Evolutionary conservation across 2,329 filamentous ascomycete genomes (phyloP).

Genomic region (Scolecobasidium constrictum): DNA sequence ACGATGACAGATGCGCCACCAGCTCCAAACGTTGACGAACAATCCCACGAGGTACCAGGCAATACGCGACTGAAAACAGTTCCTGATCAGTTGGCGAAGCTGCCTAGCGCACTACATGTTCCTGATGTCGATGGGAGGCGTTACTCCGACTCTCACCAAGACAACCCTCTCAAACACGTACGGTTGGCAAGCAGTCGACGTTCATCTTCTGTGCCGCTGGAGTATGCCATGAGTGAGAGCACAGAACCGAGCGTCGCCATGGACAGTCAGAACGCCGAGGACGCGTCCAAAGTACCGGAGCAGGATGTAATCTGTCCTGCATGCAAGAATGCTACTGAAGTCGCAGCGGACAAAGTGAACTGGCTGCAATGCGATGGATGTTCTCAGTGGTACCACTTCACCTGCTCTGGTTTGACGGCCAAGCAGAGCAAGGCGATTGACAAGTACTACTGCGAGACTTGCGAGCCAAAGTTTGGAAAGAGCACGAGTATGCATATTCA

Average conservation of each 20-base stretch:
- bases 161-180: neutral
- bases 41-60: neutral
- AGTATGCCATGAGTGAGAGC: neutral
- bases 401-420: conserved; percentile 55
- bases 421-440: conserved; percentile 54
- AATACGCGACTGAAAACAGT: neutral
- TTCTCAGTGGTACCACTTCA: conserved; percentile 57
- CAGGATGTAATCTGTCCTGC: conserved; percentile 42
- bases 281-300: conserved; percentile 10
- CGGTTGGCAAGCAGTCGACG: neutral
- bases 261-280: neutral
- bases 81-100: neutral
- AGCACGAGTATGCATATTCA: conserved; percentile 42
- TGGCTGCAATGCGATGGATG: conserved; percentile 62
- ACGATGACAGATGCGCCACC: no score
- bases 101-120: neutral
- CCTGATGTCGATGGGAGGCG: neutral
- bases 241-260: neutral
- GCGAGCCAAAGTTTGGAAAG: conserved; percentile 48
- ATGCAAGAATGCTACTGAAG: conserved; percentile 31
- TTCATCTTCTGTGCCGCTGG: neutral
- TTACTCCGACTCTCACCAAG: neutral
- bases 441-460: conserved; percentile 54
- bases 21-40: neutral
- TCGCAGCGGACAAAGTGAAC: conserved; percentile 43